Base-by-base conservation (phyloP, 805 yeast species). In the Candida mattraensis region DNA sequence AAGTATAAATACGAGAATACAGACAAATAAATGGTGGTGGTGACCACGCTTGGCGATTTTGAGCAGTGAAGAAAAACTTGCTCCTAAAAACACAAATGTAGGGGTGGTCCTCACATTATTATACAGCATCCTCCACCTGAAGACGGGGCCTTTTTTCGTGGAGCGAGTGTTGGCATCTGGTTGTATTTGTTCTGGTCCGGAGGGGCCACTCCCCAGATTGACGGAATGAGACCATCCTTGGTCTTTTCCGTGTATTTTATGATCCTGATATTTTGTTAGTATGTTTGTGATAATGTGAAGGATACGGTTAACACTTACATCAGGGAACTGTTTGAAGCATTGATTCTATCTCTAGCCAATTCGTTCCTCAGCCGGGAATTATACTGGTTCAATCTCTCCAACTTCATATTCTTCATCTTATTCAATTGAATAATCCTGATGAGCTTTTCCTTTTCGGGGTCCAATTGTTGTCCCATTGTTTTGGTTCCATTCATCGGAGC, bases 321-420 rank as follows among this genome's bases (percentile, higher is more conserved):
- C 23, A 72, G 60, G 6, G 80, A 73, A 6, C 83, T 83, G 48
- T 74, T 74, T 5, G 86, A 78, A 7, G 84, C 80, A 20, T 79
- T 76, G 2, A 80, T 76, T 42, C 88, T 63, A 9, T 80, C 80
- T 35, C 74, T 61, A 3, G 69, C 53, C 24, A 83, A 53, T 27
- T 76, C 71, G 18, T 69, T 69, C 45, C 69, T 71, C 23, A 83
- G 56, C 42, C 74, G 74, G 3, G 58, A 51, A 48, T 80, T 81
- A 20, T 80, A 64, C 47, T 79, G 80, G 31, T 67, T 70, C 21
- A 80, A 70, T 47, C 89, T 66, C 50, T 74, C 77, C 28, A 83
- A 61, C 55, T 81, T 83, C 39, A 83, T 59, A 30, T 64, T 63
- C 40, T 56, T 56, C 49, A 57, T 51, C 35, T 49, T 42, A 39